These are phyloP conservation scores for Termitomyces sp. DNA, from an alignment of 768 basidiomycete genomes.

Conservation along the genomic window DNA sequence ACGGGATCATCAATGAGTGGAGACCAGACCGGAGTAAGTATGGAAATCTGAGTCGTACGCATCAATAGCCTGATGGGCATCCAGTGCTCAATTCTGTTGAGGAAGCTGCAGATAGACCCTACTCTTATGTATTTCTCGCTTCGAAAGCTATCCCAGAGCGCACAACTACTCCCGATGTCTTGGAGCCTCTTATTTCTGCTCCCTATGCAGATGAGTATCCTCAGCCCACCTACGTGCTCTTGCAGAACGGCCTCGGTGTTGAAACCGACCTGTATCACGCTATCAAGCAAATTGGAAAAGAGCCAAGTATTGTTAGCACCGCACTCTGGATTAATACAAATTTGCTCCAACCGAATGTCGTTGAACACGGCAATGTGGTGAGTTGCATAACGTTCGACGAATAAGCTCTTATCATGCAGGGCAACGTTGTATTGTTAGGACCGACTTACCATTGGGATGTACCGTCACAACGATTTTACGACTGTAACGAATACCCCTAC, in stretches of 20 bases:
- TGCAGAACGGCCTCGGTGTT: conserved; percentile 73
- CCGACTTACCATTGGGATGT: conserved; percentile 48
- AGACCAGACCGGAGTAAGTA: conserved; percentile 59
- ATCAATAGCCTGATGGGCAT: background rate
- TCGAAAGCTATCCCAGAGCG: conserved; percentile 75
- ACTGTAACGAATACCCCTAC: conserved; percentile 37
- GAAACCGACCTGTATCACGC: conserved; percentile 63
- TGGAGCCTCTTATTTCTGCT: conserved; percentile 49
- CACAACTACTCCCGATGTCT: conserved; percentile 47
- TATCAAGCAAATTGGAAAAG: conserved; percentile 33
- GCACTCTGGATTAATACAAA: conserved; percentile 56
- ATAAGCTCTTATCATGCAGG: background rate
- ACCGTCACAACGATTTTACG: conserved; percentile 40
- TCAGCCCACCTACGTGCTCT: conserved; percentile 57
- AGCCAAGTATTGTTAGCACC: conserved; percentile 51
- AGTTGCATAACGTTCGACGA: conserved; percentile 13
- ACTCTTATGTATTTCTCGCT: conserved; percentile 62
- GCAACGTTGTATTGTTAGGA: conserved; percentile 32
- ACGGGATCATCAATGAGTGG: conserved; percentile 56
- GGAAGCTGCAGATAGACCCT: conserved; percentile 57
- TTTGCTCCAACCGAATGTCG: conserved; percentile 38
- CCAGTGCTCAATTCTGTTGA: conserved; percentile 55
- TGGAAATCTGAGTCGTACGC: background rate
- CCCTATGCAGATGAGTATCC: conserved; percentile 40
- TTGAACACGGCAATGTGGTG: conserved; percentile 52